Evolutionary conservation across 2,329 filamentous ascomycete genomes (phyloP), one percentile per base, ranked within the genome.

Genomic region (Elsinoe ampelina): DNA sequence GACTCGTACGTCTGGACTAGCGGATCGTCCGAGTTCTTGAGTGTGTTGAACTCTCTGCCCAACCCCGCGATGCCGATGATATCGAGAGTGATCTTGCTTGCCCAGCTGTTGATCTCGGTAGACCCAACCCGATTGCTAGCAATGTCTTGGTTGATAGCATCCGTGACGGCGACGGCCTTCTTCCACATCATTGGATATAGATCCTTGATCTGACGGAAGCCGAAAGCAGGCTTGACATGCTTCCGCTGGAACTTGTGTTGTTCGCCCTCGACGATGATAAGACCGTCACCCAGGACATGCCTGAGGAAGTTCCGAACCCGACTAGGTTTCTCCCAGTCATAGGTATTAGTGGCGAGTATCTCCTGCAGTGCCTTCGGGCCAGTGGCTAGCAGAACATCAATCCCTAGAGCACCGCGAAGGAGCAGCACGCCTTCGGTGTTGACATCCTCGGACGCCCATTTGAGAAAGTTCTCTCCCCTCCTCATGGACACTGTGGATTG

Each of bases 101-200:
- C 67, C 63, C 69, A 74, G 55, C 73, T 70, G 26, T 72, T 72
- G 48, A 75, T 66, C 57, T 75, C 73, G 0, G 74, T 62, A 5
- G 61, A 63, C 12, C 68, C 59, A 3, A 58, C 60, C 20, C 61
- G 65, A 57, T 68, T 75, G 63, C 64, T 71, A 3, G 70, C 67
- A n/a, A 82, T 67, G 22, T 77, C 70, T 7, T 72, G 68, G 1
- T 75, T 78, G 68, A 95, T 84, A 51, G 79, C 78, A 17, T 79
- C 70, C 5, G 84, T 82, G 63, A 85, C 80, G 67, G 92, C 84
- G 6, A 79, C 70, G 0, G 84, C 80, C 71, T 95, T 95, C 17
- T 72, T 65, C 89, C 89, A 95, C 70, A 96, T 95, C 5, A 86
- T 73, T 0, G 89, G 85, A 64, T 95, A 93, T 12, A 95, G 73